Conservation (phyloP, 2,329 filamentous ascomycete genomes). For the Cytospora piceicola region DNA sequence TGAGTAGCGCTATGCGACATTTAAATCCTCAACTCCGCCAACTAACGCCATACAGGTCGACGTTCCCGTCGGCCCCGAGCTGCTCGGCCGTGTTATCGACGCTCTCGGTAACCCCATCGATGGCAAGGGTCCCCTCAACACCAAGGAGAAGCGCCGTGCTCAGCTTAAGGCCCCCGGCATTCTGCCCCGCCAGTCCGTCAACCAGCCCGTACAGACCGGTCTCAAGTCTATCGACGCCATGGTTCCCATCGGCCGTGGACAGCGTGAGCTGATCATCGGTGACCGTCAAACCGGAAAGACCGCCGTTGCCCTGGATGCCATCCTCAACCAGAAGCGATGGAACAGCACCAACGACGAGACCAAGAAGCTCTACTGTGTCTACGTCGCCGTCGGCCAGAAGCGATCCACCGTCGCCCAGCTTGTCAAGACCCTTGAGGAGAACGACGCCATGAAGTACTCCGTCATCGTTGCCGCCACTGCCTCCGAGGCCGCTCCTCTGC, state of each 20-base stretch:
- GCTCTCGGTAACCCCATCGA: slow-evolving; percentile 99
- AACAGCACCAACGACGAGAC: slow-evolving; percentile 84
- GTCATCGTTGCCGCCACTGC: slow-evolving; percentile 94
- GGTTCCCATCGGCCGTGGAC: slow-evolving; percentile 99
- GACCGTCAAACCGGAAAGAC: slow-evolving; percentile 99
- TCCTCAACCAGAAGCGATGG: slow-evolving; percentile 99
- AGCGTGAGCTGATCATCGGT: slow-evolving; percentile 99
- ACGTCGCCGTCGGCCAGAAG: slow-evolving; percentile 99
- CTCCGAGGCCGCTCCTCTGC: slow-evolving; percentile 92
- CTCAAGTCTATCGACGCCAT: slow-evolving; percentile 99
- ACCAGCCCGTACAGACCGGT: slow-evolving; percentile 98
- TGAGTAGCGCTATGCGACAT: slow-evolving; percentile 55
- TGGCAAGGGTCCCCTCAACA: slow-evolving; percentile 96
- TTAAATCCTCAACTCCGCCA: slow-evolving; percentile 2
- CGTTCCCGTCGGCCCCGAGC: slow-evolving; percentile 87
- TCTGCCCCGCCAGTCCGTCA: slow-evolving; percentile 94
- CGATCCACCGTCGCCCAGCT: slow-evolving; percentile 98
- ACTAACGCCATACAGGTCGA: slow-evolving; percentile 71
- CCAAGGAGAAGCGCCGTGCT: slow-evolving; percentile 89
- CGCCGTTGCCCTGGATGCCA: slow-evolving; percentile 95
- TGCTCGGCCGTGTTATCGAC: slow-evolving; percentile 98
- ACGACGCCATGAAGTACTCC: slow-evolving; percentile 98
- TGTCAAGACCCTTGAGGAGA: slow-evolving; percentile 99
- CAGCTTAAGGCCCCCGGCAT: slow-evolving; percentile 99
- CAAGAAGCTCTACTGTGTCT: slow-evolving; percentile 99